Base-by-base conservation (phyloP, 345 rosid species). In the Ceriops decandra region DNA sequence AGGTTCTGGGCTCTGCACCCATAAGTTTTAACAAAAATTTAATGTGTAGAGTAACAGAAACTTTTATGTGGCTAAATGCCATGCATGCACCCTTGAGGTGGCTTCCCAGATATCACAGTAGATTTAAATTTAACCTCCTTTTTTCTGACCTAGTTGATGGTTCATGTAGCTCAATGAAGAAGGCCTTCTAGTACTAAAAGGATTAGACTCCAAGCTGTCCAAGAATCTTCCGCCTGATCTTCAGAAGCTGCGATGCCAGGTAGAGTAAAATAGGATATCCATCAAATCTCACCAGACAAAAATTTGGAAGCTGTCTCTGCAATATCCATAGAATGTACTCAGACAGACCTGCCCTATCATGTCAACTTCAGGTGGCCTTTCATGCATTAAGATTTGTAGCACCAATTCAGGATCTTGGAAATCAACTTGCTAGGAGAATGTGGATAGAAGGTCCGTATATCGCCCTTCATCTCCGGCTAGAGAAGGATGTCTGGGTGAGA, bases 211-310 rank as follows among this genome's bases (percentile, higher is more conserved):
- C 62, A 84, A 81, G 73, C 87, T 87, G 49, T 79, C 96, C 24
- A 87, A 83, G 82, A 87, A 84, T 72, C 92, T 89, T 13, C 89
- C 86, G 46, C 62, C 75, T 27, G 96, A 87, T 80, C 74, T 89
- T 59, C 92, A 87, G 89, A 89, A 87, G 77, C 96, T 90, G 27
- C 77, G 88, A 56, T 90, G 96, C 77, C 87, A 87, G 89, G 89
- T 86, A 62, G 24, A 57, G 19, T 60, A 46, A 52, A 20, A 60
- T 16, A 5, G 17, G 49, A 13, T 15, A 42, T 35, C 3, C 6
- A 31, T 27, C 31, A 16, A 36, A 27, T 38, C 17, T 46, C 26
- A 36, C 63, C 36, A 17, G 30, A 21, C n/a, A 60, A 5, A 7
- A 2, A 71, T 59, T 11, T 26, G 20, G 3, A 42, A 52, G 7